These are phyloP conservation scores for Moniliella sp. DNA, from an alignment of 1,284 basidiomycete genomes.

Conservation along the genomic window DNA sequence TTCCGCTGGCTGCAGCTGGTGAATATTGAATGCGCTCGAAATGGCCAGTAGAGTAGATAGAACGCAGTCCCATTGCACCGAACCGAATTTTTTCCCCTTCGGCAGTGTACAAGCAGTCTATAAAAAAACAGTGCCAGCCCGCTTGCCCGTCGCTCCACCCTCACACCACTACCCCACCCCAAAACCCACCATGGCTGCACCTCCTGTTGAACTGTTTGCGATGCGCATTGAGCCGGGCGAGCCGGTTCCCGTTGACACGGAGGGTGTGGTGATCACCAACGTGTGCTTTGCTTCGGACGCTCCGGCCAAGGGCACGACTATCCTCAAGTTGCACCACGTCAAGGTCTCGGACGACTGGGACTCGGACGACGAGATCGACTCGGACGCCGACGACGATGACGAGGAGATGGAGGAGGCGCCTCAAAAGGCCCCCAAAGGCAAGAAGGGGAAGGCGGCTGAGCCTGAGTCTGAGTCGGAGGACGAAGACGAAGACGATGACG, in stretches of 20 bases:
- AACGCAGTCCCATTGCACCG: too few species aligned
- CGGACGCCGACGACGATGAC: conserved; percentile 35
- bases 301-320: conserved; percentile 45
- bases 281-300: conserved; percentile 57
- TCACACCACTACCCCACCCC: too few species aligned
- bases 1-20: too few species aligned
- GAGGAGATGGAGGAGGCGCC: conserved; percentile 28
- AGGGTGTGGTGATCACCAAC: conserved; percentile 63
- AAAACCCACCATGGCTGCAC: conserved; percentile 12
- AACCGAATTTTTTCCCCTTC: too few species aligned
- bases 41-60: too few species aligned
- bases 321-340: conserved; percentile 46
- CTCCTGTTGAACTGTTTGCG: conserved; percentile 25
- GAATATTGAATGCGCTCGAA: too few species aligned
- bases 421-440: conserved; percentile 38
- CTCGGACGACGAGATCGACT: conserved; percentile 41
- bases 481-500: conserved; percentile 41
- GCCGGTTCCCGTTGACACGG: conserved; percentile 44
- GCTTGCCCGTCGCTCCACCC: too few species aligned
- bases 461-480: conserved; percentile 30
- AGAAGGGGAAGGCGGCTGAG: conserved; percentile 34
- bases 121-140: too few species aligned
- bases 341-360: conserved; percentile 45
- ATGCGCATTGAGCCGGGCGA: conserved; percentile 44
- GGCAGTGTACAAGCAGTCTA: too few species aligned